phyloP scores from a whole-genome alignment of 2,329 filamentous ascomycete species.

The Didymella arachidicola region DNA sequence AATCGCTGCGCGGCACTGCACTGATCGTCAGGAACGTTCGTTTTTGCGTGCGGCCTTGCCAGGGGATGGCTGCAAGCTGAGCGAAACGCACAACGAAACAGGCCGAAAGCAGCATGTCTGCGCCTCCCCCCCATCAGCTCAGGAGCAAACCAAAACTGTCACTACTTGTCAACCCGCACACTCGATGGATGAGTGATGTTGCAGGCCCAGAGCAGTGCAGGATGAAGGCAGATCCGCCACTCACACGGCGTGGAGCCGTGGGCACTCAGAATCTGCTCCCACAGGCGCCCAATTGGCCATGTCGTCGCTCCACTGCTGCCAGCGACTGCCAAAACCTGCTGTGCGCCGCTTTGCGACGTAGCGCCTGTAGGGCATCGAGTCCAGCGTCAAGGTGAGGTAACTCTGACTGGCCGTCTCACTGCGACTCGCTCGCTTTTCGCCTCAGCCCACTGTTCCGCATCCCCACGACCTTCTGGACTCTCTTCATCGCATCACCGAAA shows the following conservation, averaged over 20 bases:
- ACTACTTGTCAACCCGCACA: slow-evolving; percentile 8
- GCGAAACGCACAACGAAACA: slow-evolving; percentile 32
- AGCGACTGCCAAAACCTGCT: slow-evolving; percentile 34
- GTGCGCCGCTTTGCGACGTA: slow-evolving; percentile 31
- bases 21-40: slow-evolving; percentile 44
- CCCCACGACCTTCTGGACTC: slow-evolving; percentile 34
- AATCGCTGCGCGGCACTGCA: slow-evolving; percentile 31
- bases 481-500: slow-evolving; percentile 30
- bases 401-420: slow-evolving; percentile 22
- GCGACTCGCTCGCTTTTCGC: slow-evolving; percentile 24
- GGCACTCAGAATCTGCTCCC: slow-evolving; percentile 27
- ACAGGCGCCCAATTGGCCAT: slow-evolving; percentile 27
- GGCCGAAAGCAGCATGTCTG: slow-evolving; percentile 22
- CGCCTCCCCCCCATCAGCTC: slow-evolving; percentile 26
- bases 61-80: slow-evolving; percentile 32
- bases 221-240: slow-evolving; percentile 12
- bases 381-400: slow-evolving; percentile 34
- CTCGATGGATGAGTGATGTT: slow-evolving; percentile 14
- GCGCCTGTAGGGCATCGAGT: slow-evolving; percentile 21
- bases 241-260: slow-evolving; percentile 20
- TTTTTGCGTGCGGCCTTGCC: slow-evolving; percentile 23
- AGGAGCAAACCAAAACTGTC: slow-evolving; percentile 12
- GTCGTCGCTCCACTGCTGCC: slow-evolving; percentile 27
- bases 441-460: slow-evolving; percentile 26
- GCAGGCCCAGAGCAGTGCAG: slow-evolving; percentile 8